Evolutionary conservation across 164 flowering plant species (phyloP), one percentile per base, ranked within the genome.

Genomic region (Paratinospora sagittata): DNA sequence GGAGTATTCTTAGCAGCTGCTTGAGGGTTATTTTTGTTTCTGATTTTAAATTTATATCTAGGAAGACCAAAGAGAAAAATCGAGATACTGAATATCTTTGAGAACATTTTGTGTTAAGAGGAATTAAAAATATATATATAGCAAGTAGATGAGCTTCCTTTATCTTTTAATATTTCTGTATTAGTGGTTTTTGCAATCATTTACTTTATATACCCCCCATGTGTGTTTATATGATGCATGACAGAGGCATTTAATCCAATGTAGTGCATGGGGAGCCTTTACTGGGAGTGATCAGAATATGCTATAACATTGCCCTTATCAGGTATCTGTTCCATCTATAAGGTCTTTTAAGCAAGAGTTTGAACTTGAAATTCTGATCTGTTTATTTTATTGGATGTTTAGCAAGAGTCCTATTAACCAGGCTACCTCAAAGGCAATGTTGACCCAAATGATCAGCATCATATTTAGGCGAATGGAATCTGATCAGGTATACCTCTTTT

Each of bases 241-340:
- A 13, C 21, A 10, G 23, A 23, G 27, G 12, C 7, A 41, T 24
- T 27, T 66, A 19, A 39, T 67, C 19, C 21, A 64, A 24, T 81
- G 82, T 90, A 96, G 99, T 93, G 55, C 99, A 96, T 77, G 99
- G 98, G 57, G 98, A 93, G 74, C 86, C 95, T 71, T 85, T 96
- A 86, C 84, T 96, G 16, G 93, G 90, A 75, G 97, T 91, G 52
- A 93, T 93, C 77, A 85, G 97, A 79, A 82, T 96, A 45, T 96
- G 99, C 85, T 96, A 89, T 74, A 89, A 90, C 73, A 91, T 96
- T 80, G 97, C 99, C 69, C 90, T 93, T 39, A 88, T 89, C 80
- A 91, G 99, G 99, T 96, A 80, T 26, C 17, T 55, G 23, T 27
- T 24, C 17, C 16, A 63, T 69, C 27, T 13, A 24, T 68, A 16